These are phyloP conservation scores for Pilasporangium apinafurcum DNA, from an alignment of 352 stramenopile species.

Conservation along the genomic window DNA sequence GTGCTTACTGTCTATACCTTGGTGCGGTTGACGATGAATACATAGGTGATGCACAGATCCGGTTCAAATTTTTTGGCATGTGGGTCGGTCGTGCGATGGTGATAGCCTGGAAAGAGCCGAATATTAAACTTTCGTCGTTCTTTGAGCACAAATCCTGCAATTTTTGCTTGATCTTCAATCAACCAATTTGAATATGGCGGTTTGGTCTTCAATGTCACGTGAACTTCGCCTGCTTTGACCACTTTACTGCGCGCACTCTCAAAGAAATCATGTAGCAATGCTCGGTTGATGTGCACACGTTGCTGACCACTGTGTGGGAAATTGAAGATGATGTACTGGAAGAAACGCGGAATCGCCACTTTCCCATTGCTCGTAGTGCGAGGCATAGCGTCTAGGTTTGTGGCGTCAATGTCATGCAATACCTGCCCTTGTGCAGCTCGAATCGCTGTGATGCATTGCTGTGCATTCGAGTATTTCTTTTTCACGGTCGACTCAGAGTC, in stretches of 20 bases:
- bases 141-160: slow-evolving; percentile 70
- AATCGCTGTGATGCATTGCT: slow-evolving; percentile 60
- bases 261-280: slow-evolving; percentile 79
- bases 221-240: slow-evolving; percentile 47
- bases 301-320: slow-evolving; percentile 87
- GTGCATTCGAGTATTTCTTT: slow-evolving; percentile 75
- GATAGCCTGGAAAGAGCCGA: slow-evolving; percentile 70
- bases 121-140: slow-evolving; percentile 69
- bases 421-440: slow-evolving; percentile 30
- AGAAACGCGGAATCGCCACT: slow-evolving; percentile 35
- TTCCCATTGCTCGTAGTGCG: slow-evolving; percentile 10
- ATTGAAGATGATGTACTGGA: slow-evolving; percentile 87
- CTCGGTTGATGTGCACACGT: slow-evolving; percentile 83
- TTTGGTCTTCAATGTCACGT: slow-evolving; percentile 82
- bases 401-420: slow-evolving; percentile 79
- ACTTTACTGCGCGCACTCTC: slow-evolving; percentile 67
- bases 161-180: slow-evolving; percentile 77
- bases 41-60: slow-evolving; percentile 77
- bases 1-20: slow-evolving; percentile 45
- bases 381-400: slow-evolving; percentile 56
- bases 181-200: slow-evolving; percentile 87
- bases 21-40: slow-evolving; percentile 78
- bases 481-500: slow-evolving; percentile 59
- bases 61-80: slow-evolving; percentile 81
- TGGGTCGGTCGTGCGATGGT: slow-evolving; percentile 84